phyloP scores from a whole-genome alignment of 208 protist species.

The Trypanosoma melophagium region DNA sequence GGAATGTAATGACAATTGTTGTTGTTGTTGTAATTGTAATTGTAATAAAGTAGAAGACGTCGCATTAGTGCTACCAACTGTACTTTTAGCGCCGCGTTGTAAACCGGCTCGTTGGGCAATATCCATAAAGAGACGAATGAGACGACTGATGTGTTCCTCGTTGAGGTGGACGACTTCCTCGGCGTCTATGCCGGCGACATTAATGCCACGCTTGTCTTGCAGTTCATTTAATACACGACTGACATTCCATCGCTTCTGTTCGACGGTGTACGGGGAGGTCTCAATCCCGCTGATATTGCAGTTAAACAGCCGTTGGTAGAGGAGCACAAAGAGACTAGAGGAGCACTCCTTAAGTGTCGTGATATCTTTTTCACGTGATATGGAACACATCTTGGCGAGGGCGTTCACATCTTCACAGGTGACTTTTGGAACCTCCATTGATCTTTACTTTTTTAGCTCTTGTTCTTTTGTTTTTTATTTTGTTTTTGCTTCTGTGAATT shows the following conservation, averaged over 20 bases:
- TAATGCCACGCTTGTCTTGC: constrained; percentile 44
- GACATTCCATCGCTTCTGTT: constrained; percentile 82
- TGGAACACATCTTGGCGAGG: constrained; percentile 58
- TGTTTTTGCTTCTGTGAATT: background rate
- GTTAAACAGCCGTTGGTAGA: constrained; percentile 83
- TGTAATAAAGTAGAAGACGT: too few relatives aligned
- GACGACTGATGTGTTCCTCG: constrained; percentile 80
- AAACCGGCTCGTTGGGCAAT: constrained; percentile 50
- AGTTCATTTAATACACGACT: constrained; percentile 73
- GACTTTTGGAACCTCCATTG: constrained; percentile 17
- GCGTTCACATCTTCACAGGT: constrained; percentile 59
- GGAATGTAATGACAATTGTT: background rate
- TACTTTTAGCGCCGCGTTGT: constrained; percentile 4
- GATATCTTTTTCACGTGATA: constrained; percentile 48
- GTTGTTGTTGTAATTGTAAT: background rate
- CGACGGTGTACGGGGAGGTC: constrained; percentile 58
- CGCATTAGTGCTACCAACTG: constrained; percentile 5
- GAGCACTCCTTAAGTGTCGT: constrained; percentile 80
- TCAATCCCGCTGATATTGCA: constrained; percentile 70
- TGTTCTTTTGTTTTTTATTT: background rate
- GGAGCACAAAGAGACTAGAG: constrained; percentile 83
- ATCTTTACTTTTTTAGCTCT: background rate
- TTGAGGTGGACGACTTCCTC: constrained; percentile 79
- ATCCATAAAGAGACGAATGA: constrained; percentile 75
- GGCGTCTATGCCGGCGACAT: constrained; percentile 54